phyloP scores from a whole-genome alignment of 148 eudicot species.

The Mesembryanthemum crystallinum region DNA sequence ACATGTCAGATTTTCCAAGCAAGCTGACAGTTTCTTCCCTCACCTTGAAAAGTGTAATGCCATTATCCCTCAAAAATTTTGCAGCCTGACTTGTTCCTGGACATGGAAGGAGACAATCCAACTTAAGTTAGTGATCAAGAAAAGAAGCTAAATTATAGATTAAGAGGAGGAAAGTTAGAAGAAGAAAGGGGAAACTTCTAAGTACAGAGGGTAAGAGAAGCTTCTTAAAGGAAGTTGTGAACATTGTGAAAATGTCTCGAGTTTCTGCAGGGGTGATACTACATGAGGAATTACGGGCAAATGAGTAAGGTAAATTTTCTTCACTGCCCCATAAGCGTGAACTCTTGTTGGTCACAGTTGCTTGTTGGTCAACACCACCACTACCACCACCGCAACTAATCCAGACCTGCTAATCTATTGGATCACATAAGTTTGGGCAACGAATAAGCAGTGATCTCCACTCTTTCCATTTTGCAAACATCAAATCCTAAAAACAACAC shows the following conservation, averaged over 20 bases:
- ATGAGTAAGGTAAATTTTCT: not conserved
- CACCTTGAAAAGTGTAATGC: conserved; percentile 66
- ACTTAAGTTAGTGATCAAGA: conserved; percentile 1
- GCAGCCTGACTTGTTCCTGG: conserved; percentile 88
- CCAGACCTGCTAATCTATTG: not conserved
- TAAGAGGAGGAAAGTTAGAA: no score
- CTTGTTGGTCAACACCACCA: not conserved
- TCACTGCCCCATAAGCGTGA: no score
- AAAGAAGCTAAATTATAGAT: not conserved
- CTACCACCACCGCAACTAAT: not conserved
- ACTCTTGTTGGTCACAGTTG: no score
- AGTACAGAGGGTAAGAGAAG: not conserved
- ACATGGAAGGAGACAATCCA: not conserved
- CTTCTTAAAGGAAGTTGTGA: not conserved
- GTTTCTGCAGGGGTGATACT: not conserved
- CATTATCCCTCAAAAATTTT: conserved; percentile 70
- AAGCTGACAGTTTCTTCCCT: conserved; percentile 72
- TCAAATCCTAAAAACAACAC: not conserved
- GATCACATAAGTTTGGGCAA: not conserved
- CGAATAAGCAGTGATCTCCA: not conserved
- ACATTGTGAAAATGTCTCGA: not conserved
- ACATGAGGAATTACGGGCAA: not conserved
- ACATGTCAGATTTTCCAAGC: conserved; percentile 73
- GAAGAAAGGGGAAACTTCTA: not conserved
- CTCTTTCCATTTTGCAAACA: not conserved